Evolutionary conservation across 2,329 filamentous ascomycete genomes (phyloP).

Genomic region (Ceratocystis harringtonii): DNA sequence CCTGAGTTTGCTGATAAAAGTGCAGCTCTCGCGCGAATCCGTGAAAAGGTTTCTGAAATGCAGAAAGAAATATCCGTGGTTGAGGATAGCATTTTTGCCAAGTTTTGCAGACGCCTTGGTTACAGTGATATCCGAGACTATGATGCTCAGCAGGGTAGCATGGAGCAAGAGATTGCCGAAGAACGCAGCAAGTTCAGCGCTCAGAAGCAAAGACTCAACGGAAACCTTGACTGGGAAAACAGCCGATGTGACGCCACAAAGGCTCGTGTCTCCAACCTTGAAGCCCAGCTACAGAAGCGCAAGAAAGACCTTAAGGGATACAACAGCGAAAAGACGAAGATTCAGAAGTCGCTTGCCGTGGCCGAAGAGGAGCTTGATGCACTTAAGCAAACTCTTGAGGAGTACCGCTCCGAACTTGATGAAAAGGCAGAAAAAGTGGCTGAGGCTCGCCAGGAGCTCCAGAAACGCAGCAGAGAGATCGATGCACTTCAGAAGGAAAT

Average conservation of each 20-base stretch:
- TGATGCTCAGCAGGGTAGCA: conserved; percentile 78
- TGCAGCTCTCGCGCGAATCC: conserved; percentile 47
- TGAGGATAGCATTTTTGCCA: conserved; percentile 73
- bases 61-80: conserved; percentile 56
- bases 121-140: conserved; percentile 86
- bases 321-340: conserved; percentile 54
- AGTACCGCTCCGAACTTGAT: conserved; percentile 51
- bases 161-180: conserved; percentile 79
- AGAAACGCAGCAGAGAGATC: conserved; percentile 72
- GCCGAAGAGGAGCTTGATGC: conserved; percentile 64
- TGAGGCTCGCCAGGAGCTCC: conserved; percentile 64
- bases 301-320: conserved; percentile 55
- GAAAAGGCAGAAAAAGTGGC: conserved; percentile 60
- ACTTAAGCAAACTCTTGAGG: conserved; percentile 55
- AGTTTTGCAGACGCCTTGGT: conserved; percentile 74
- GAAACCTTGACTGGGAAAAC: conserved; percentile 42
- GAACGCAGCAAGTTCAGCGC: conserved; percentile 76
- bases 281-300: conserved; percentile 51
- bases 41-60: conserved; percentile 36
- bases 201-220: conserved; percentile 62
- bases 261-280: conserved; percentile 51
- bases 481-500: conserved; percentile 60
- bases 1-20: conserved; percentile 65
- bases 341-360: conserved; percentile 57
- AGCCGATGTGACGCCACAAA: conserved; percentile 42